Evolutionary conservation across 306 rosid species (phyloP).

Genomic region (peach (Prunus persica)): Prunus_persica_NCBIv2 NC_034011.1:25403001-25403500

Average conservation of each 20-base stretch:
- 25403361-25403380: neutral
- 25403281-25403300: constrained; percentile 57
- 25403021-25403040: neutral
- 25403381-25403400: neutral
- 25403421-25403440: neutral
- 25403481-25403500: neutral
- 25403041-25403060: constrained; percentile 1
- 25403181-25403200: constrained; percentile 43
- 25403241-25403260: constrained; percentile 72
- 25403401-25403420: neutral
- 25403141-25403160: constrained; percentile 13
- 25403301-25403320: constrained; percentile 54
- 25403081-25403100: neutral
- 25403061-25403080: neutral
- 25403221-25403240: constrained; percentile 53
- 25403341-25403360: constrained; percentile 16
- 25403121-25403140: constrained; percentile 1
- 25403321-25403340: constrained; percentile 64
- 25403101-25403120: neutral
- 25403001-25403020: constrained; percentile 6
- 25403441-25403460: neutral
- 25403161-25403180: constrained; percentile 13
- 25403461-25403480: neutral
- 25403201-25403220: constrained; percentile 37
- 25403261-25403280: constrained; percentile 59